These are phyloP conservation scores for Schizopora paradoxa DNA, from an alignment of 1,284 basidiomycete species.

Conservation along the genomic window DNA sequence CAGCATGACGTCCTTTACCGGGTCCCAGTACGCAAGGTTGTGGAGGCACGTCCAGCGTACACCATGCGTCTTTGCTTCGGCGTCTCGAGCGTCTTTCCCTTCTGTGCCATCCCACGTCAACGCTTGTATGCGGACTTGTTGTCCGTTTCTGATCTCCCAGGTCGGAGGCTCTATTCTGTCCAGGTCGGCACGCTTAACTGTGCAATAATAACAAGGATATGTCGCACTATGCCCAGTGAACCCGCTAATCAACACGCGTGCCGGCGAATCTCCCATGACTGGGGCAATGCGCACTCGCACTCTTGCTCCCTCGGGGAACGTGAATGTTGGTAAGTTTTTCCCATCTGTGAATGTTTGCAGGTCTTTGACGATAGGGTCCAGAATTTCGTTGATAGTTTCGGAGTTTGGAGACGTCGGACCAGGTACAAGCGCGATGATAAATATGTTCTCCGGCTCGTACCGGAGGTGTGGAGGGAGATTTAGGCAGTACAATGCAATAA, in stretches of 20 bases:
- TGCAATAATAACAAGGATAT: constrained; percentile 24
- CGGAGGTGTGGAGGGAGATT: neutral
- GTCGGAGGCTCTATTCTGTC: neutral
- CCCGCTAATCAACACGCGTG: too few relatives aligned
- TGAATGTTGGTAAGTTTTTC: too few relatives aligned
- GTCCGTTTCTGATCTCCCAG: neutral
- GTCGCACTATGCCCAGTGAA: constrained; percentile 27
- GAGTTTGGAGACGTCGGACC: neutral
- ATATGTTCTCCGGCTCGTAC: neutral
- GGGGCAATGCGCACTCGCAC: too few relatives aligned
- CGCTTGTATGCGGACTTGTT: neutral
- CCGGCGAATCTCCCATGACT: too few relatives aligned
- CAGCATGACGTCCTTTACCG: neutral
- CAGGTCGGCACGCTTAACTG: constrained; percentile 11
- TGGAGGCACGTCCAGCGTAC: neutral
- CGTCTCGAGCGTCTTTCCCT: neutral
- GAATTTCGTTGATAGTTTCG: too few relatives aligned
- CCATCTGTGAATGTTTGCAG: too few relatives aligned
- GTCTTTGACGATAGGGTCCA: too few relatives aligned
- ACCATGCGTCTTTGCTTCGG: neutral
- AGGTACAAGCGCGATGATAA: neutral
- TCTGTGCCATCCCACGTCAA: neutral
- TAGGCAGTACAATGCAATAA: neutral
- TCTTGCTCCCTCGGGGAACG: too few relatives aligned
- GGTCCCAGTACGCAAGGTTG: neutral